Conservation (phyloP, 1,284 basidiomycete genomes). For the Inonotus hispidus region DNA sequence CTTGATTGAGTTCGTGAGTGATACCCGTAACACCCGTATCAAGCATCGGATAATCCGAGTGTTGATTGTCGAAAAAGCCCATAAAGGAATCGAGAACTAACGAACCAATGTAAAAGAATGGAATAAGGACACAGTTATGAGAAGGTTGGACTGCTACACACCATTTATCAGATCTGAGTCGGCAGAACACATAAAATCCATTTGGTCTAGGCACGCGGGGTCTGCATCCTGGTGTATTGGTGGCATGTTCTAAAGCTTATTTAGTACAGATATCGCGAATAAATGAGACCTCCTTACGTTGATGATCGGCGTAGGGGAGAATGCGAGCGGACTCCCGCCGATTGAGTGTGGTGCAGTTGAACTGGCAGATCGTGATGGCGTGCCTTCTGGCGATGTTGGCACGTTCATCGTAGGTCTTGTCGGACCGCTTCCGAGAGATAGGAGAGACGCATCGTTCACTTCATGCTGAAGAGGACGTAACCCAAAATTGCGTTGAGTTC, state of each 20-base stretch:
- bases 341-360: neutral
- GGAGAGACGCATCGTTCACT: constrained; percentile 1
- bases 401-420: neutral
- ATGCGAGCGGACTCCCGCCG: neutral
- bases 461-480: constrained; percentile 1
- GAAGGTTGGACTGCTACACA: neutral
- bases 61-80: constrained; percentile 4
- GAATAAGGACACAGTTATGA: neutral
- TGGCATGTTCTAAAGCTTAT: neutral
- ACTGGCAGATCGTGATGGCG: neutral
- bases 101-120: neutral
- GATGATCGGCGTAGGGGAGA: constrained; percentile 11
- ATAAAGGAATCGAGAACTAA: constrained; percentile 15
- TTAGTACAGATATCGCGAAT: neutral
- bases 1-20: constrained; percentile 1
- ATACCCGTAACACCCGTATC: neutral
- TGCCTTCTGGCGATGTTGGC: neutral
- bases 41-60: constrained; percentile 11
- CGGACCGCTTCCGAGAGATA: neutral
- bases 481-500: neutral
- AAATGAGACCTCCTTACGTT: constrained; percentile 7
- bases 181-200: constrained; percentile 2
- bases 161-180: constrained; percentile 15
- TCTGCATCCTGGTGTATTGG: neutral
- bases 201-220: neutral